Evolutionary conservation across 352 stramenopile species (phyloP).

Genomic region (Phytopythium mirpurense): DNA sequence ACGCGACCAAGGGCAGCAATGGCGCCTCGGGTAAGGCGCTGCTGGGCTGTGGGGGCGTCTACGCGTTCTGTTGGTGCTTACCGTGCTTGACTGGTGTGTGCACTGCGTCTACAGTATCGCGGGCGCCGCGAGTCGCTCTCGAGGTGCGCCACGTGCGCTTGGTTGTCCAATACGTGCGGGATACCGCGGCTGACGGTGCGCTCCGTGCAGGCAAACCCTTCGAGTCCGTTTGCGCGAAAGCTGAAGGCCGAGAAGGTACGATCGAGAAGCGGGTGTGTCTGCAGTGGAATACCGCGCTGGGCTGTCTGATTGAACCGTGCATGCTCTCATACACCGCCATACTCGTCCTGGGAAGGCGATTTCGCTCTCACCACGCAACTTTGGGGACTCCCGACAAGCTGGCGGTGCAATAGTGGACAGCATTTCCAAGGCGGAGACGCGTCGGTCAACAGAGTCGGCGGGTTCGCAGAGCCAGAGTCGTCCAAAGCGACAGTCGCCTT

Average conservation of each 20-base stretch:
- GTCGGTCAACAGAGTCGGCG: neutral
- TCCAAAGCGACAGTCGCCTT: too few relatives aligned
- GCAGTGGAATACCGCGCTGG: neutral
- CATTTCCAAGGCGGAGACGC: neutral
- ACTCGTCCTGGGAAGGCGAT: neutral
- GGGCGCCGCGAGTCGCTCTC: constrained; percentile 20
- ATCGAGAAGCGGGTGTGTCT: neutral
- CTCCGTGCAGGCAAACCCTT: constrained; percentile 1
- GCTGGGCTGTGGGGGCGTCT: too few relatives aligned
- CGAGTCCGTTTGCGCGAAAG: constrained; percentile 3
- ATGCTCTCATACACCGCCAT: neutral
- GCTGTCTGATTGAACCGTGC: neutral
- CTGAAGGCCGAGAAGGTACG: neutral
- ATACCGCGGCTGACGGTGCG: neutral
- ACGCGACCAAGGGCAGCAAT: neutral
- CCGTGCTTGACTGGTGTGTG: too few relatives aligned
- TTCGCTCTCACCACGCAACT: neutral
- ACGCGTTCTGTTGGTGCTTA: too few relatives aligned
- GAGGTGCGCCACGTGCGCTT: constrained; percentile 8
- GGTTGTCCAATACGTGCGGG: neutral
- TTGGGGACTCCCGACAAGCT: neutral
- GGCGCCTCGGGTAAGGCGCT: neutral
- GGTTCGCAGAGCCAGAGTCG: neutral
- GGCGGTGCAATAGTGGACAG: neutral
- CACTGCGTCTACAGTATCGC: too few relatives aligned